Conservation (phyloP, 116 monocot species). For the Iris pallida region DNA sequence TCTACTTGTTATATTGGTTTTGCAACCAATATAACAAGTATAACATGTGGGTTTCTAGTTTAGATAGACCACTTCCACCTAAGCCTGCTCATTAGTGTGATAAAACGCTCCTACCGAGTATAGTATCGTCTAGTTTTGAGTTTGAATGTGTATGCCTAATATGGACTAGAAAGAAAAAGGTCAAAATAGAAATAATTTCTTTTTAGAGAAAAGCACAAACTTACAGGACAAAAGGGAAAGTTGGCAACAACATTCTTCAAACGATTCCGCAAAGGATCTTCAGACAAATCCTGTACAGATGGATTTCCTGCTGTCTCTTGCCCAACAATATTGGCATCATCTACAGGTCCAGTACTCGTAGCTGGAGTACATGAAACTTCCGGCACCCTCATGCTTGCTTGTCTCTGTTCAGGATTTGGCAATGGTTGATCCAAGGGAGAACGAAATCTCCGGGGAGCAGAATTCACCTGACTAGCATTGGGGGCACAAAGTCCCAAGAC, state of each 20-base stretch:
- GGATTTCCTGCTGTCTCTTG: constrained; percentile 6
- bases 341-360: constrained; percentile 24
- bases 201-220: constrained; percentile 10
- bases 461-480: constrained; percentile 52
- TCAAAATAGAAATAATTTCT: too few species aligned
- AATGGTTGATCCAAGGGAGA: constrained; percentile 14
- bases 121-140: too few species aligned
- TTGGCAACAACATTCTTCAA: constrained; percentile 48
- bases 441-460: constrained; percentile 19
- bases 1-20: too few species aligned
- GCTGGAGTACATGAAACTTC: constrained; percentile 34
- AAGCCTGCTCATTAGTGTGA: too few species aligned
- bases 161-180: too few species aligned
- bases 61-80: too few species aligned
- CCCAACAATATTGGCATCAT: constrained; percentile 15
- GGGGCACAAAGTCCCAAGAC: constrained; percentile 91
- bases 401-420: constrained; percentile 27
- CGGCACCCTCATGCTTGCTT: constrained; percentile 16
- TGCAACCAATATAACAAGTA: too few species aligned
- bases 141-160: neutral
- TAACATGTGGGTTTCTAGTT: too few species aligned
- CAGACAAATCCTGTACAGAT: constrained; percentile 22
- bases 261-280: constrained; percentile 30
- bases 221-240: constrained; percentile 64
- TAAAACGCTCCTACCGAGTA: too few species aligned